Percentiles rank a stretch among this genome's conserved stretches.
Conservation (phyloP, 352 stramenopile species). For the Phytophthora palmivora region DNA sequence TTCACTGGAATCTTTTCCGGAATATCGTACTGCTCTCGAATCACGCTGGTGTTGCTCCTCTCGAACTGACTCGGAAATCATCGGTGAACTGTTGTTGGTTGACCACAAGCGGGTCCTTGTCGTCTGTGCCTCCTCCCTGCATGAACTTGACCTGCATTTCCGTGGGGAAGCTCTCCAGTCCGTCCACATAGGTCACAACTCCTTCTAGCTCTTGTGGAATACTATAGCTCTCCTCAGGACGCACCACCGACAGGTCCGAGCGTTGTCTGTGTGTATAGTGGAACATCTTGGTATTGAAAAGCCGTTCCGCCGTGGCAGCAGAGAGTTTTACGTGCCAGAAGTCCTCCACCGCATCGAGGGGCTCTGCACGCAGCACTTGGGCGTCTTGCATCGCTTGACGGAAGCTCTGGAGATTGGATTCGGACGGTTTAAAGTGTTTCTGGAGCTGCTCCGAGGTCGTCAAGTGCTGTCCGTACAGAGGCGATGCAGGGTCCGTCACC, state of each 20-base stretch:
- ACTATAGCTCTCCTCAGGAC: slow-evolving; percentile 43
- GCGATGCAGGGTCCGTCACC: slow-evolving; percentile 56
- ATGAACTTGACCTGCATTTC: slow-evolving; percentile 65
- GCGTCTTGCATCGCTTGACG: slow-evolving; percentile 17
- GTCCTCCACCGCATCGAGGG: slow-evolving; percentile 45
- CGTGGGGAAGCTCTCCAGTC: slow-evolving; percentile 77
- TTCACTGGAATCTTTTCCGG: slow-evolving; percentile 27
- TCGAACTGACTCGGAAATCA: slow-evolving; percentile 17
- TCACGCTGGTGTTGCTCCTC: slow-evolving; percentile 49
- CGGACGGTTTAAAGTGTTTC: slow-evolving; percentile 48
- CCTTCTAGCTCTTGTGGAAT: slow-evolving; percentile 46
- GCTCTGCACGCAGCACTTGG: slow-evolving; percentile 9
- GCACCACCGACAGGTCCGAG: slow-evolving; percentile 46
- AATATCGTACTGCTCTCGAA: slow-evolving; percentile 71
- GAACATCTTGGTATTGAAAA: slow-evolving; percentile 65
- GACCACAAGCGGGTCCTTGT: slow-evolving; percentile 47
- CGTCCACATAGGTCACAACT: slow-evolving; percentile 69
- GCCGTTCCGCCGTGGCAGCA: slow-evolving; percentile 49
- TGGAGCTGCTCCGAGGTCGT: slow-evolving; percentile 35
- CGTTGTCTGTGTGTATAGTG: slow-evolving; percentile 48
- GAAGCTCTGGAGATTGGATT: slow-evolving; percentile 16
- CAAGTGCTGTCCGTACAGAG: slow-evolving; percentile 62
- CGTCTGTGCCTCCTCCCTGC: slow-evolving; percentile 23
- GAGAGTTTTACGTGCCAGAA: slow-evolving; percentile 52
- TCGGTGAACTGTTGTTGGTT: slow-evolving; percentile 29